Conservation (phyloP, 495 filamentous ascomycete species). For the Hamigera avellanea region DNA sequence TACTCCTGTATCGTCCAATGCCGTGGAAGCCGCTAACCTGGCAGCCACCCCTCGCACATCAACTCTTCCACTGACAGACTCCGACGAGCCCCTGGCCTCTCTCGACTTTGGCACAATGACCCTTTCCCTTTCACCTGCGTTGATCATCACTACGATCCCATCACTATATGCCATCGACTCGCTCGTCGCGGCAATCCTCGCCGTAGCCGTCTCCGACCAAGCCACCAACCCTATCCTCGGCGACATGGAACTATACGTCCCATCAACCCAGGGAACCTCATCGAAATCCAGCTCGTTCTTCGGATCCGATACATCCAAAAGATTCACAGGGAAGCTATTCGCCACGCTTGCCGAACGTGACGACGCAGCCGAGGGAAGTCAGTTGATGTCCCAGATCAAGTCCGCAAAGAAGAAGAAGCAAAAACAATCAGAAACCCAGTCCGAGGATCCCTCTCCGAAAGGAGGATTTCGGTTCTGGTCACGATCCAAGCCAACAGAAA, state of each 20-base stretch:
- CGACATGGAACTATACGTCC: conserved; percentile 19
- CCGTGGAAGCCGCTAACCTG: conserved; percentile 24
- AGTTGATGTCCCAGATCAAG: conserved; percentile 22
- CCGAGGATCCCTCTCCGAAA: background rate
- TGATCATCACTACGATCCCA: conserved; percentile 30
- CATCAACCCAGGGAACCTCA: background rate
- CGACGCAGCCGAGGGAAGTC: conserved; percentile 22
- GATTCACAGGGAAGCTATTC: conserved; percentile 21
- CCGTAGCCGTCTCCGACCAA: conserved; percentile 56
- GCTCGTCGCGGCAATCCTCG: conserved; percentile 51
- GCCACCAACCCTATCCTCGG: conserved; percentile 25
- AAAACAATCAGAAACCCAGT: no score
- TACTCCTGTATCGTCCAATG: conserved; percentile 22
- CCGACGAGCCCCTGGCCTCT: conserved; percentile 32
- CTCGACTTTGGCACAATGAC: conserved; percentile 38
- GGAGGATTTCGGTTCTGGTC: background rate
- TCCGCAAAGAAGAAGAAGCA: conserved; percentile 2
- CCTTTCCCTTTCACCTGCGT: conserved; percentile 32
- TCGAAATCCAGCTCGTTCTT: background rate
- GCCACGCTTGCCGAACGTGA: conserved; percentile 32
- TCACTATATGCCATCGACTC: conserved; percentile 71
- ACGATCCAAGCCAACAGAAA: conserved; percentile 4
- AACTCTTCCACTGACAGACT: conserved; percentile 29
- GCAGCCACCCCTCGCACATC: conserved; percentile 32
- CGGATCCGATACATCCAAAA: background rate